Conservation (phyloP, 1,139 yeast species). For the Sugiyamaella grinbergsii region DNA sequence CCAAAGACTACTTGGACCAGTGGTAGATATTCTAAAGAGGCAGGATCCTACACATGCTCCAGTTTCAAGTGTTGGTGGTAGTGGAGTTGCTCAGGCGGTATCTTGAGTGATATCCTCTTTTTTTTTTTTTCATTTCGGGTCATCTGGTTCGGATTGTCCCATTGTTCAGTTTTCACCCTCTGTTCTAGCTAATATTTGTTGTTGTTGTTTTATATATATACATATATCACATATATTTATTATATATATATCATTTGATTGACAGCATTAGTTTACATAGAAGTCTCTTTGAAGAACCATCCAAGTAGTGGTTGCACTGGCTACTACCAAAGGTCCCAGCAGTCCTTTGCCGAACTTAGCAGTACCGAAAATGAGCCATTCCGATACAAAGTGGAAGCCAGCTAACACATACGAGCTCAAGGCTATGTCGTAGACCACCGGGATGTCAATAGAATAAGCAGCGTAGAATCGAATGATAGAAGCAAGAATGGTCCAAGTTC, state of each 20-base stretch:
- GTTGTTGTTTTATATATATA: constrained; percentile 8
- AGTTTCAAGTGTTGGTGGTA: neutral
- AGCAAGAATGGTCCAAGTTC: constrained; percentile 94
- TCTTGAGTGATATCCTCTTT: neutral
- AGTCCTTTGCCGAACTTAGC: constrained; percentile 86
- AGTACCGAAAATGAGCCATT: constrained; percentile 77
- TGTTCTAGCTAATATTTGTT: neutral
- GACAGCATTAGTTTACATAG: constrained; percentile 34
- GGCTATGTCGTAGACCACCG: constrained; percentile 74
- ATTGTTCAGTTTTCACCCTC: neutral
- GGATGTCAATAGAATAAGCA: constrained; percentile 70
- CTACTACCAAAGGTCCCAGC: constrained; percentile 78
- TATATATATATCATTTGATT: constrained; percentile 3
- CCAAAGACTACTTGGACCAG: constrained; percentile 91
- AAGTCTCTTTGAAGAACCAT: constrained; percentile 49
- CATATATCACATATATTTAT: constrained; percentile 2
- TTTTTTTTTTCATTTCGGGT: neutral
- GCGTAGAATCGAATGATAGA: constrained; percentile 85
- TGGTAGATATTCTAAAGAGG: constrained; percentile 74
- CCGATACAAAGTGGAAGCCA: constrained; percentile 76
- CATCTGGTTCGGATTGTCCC: neutral
- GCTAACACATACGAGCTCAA: constrained; percentile 85
- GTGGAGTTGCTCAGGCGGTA: constrained; percentile 9
- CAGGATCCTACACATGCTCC: constrained; percentile 69
- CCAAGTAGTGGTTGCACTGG: constrained; percentile 50